phyloP scores from a whole-genome alignment of 768 basidiomycete genomes.

The Pleurotus tuoliensis region DNA sequence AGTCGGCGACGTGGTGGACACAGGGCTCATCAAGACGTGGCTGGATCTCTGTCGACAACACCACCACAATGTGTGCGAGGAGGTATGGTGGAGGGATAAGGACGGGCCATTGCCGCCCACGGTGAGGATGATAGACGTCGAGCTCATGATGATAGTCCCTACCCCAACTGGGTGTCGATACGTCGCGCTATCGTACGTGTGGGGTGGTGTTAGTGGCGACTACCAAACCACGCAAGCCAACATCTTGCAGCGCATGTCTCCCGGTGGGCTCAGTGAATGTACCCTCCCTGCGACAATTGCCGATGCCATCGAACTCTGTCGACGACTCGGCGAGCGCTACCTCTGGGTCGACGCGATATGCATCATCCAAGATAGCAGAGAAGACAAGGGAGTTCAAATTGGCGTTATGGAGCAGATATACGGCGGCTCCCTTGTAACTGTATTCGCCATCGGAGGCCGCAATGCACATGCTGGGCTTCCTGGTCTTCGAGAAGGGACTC shows the following conservation, averaged over 20 bases:
- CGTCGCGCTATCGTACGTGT: conserved; percentile 2
- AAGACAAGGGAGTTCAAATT: not conserved
- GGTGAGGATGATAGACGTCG: conserved; percentile 4
- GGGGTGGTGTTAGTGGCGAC: not conserved
- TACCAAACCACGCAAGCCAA: not conserved
- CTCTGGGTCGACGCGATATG: conserved; percentile 1
- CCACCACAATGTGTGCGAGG: not conserved
- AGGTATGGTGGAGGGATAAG: not conserved
- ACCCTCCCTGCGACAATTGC: not conserved
- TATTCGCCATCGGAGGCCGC: not conserved
- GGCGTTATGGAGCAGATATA: not conserved
- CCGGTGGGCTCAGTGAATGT: not conserved
- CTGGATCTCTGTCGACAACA: not conserved
- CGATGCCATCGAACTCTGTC: not conserved
- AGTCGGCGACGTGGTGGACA: not conserved
- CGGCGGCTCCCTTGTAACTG: not conserved
- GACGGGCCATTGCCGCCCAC: not conserved
- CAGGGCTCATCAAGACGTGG: not conserved
- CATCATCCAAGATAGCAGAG: not conserved
- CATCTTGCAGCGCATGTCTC: not conserved
- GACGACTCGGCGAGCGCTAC: not conserved
- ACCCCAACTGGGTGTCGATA: not conserved
- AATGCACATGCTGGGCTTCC: not conserved
- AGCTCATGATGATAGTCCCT: not conserved
- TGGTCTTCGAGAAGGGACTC: not conserved